These are phyloP conservation scores for Ceratonia siliqua DNA, from an alignment of 306 rosid genomes.

Conservation along the genomic window DNA sequence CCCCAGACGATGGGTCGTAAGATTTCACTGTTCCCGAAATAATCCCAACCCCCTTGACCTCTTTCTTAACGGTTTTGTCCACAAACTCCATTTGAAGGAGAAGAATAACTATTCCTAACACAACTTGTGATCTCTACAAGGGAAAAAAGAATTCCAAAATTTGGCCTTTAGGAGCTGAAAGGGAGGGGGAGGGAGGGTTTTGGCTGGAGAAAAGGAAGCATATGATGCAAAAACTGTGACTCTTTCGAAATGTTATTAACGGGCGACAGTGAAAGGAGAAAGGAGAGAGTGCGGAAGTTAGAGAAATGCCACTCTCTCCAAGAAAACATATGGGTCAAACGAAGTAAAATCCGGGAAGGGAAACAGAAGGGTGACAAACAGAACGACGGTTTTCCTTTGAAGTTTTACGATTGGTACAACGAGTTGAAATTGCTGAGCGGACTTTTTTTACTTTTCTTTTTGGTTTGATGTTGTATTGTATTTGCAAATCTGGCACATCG, in stretches of 20 bases:
- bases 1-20: slow-evolving; percentile 59
- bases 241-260: slow-evolving; percentile 44
- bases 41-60: slow-evolving; percentile 50
- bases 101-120: slow-evolving; percentile 17
- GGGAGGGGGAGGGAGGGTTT: slow-evolving; percentile 8
- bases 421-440: background rate
- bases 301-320: background rate
- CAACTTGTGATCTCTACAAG: slow-evolving; percentile 43
- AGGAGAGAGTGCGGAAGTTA: slow-evolving; percentile 40
- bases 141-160: background rate
- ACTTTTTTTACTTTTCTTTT: background rate
- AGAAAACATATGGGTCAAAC: slow-evolving; percentile 38
- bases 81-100: slow-evolving; percentile 61
- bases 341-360: slow-evolving; percentile 3
- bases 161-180: slow-evolving; percentile 13
- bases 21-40: slow-evolving; percentile 77
- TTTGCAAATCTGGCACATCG: too few relatives aligned
- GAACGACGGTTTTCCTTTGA: background rate
- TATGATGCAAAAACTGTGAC: slow-evolving; percentile 2
- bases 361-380: background rate
- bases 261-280: slow-evolving; percentile 37
- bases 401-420: background rate
- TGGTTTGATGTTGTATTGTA: too few relatives aligned
- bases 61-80: slow-evolving; percentile 66
- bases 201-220: background rate